Evolutionary conservation across 768 basidiomycete species (phyloP).

Genomic region (Panellus pusillus): DNA sequence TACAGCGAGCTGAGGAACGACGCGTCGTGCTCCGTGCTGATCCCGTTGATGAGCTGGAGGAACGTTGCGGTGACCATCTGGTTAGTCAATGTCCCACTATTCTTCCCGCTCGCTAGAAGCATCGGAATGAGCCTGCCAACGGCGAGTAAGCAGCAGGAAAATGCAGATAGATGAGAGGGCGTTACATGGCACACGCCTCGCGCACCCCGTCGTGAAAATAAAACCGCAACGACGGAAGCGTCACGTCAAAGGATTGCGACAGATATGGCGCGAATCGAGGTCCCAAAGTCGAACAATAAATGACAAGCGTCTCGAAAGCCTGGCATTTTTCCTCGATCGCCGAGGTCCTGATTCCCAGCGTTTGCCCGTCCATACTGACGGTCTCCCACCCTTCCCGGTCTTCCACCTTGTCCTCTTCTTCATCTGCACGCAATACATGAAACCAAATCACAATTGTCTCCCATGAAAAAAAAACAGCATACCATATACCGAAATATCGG

Average conservation of each 20-base stretch:
- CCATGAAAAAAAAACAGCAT: slow-evolving; percentile 17
- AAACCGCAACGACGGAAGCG: slow-evolving; percentile 69
- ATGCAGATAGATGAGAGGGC: slow-evolving; percentile 10
- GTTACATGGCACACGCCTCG: slow-evolving; percentile 75
- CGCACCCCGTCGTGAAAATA: slow-evolving; percentile 85
- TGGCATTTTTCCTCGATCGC: slow-evolving; percentile 86
- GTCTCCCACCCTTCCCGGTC: slow-evolving; percentile 81
- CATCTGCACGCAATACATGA: slow-evolving; percentile 33
- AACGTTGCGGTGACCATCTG: slow-evolving; percentile 72
- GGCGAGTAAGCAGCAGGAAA: background rate
- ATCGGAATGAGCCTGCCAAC: slow-evolving; percentile 64
- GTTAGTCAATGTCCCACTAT: slow-evolving; percentile 60
- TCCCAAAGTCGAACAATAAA: slow-evolving; percentile 71
- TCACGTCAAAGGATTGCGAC: slow-evolving; percentile 67
- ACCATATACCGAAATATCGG: slow-evolving; percentile 77
- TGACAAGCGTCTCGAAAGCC: slow-evolving; percentile 84
- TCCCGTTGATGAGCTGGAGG: slow-evolving; percentile 60
- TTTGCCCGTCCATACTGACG: slow-evolving; percentile 73
- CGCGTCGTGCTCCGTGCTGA: slow-evolving; percentile 67
- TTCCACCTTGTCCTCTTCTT: slow-evolving; percentile 52
- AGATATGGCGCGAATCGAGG: slow-evolving; percentile 72
- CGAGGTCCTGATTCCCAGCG: slow-evolving; percentile 75
- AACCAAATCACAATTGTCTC: background rate
- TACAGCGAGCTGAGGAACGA: slow-evolving; percentile 79
- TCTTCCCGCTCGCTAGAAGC: slow-evolving; percentile 67